Percentiles rank a stretch among this genome's conserved stretches.
Conservation (phyloP, 1,139 yeast species). For the Sugiyamaella castrensis region DNA sequence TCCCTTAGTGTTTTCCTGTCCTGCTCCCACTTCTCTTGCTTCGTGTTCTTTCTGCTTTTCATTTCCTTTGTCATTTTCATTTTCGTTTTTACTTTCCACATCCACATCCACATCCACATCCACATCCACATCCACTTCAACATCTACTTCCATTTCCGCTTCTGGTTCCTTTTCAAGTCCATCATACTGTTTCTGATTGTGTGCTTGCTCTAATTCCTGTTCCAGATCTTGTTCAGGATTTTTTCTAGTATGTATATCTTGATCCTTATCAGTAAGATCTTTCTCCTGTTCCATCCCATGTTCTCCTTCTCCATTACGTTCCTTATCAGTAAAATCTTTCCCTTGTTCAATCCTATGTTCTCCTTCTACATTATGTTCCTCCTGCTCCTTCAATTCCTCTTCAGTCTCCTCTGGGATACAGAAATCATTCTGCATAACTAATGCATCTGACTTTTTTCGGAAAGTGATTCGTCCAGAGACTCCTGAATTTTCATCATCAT, state of each 20-base stretch:
- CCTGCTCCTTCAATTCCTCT: conserved; percentile 7
- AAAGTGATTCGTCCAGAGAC: conserved; percentile 7
- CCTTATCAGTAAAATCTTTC: background rate
- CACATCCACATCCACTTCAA: no score
- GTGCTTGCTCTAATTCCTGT: no score
- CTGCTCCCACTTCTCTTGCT: background rate
- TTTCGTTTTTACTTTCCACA: no score
- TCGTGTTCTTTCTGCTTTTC: conserved; percentile 1
- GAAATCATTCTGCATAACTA: background rate
- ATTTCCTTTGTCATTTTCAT: background rate
- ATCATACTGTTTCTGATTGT: no score
- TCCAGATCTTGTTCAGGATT: no score
- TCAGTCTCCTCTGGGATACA: conserved; percentile 20
- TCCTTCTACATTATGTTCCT: background rate
- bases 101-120: no score
- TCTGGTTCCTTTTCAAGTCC: background rate
- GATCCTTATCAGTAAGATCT: background rate
- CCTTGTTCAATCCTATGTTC: background rate
- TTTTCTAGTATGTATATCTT: background rate
- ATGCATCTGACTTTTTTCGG: conserved; percentile 9
- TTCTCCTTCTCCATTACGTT: background rate
- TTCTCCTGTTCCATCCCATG: background rate
- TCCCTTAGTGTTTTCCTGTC: background rate
- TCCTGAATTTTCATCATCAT: background rate
- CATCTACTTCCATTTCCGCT: no score